Conservation (phyloP, 2,329 filamentous ascomycete genomes). For the Ophiostoma piceae region DNA sequence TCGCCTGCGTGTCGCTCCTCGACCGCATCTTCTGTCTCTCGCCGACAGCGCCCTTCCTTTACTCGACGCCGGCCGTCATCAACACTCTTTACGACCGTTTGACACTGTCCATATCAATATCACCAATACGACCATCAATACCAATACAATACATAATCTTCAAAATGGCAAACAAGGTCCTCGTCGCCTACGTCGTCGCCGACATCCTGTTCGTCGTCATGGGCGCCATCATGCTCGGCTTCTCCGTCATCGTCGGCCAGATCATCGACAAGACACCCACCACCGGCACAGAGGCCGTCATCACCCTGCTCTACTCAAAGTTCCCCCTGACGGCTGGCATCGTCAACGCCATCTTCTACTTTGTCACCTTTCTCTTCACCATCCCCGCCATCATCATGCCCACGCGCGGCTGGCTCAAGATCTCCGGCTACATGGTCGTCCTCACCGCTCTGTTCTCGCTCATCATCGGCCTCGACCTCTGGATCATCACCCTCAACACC, state of each 20-base stretch:
- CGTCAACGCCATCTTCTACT: conserved; percentile 65
- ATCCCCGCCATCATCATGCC: conserved; percentile 67
- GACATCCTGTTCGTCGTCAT: conserved; percentile 50
- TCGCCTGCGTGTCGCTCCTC: not conserved
- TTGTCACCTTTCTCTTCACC: conserved; percentile 63
- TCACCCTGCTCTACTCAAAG: conserved; percentile 48
- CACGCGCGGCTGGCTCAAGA: conserved; percentile 63
- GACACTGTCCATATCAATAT: not conserved
- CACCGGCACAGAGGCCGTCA: conserved; percentile 46
- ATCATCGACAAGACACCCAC: conserved; percentile 40
- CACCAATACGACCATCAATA: not conserved
- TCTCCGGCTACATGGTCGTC: conserved; percentile 61
- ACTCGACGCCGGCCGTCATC: conserved; percentile 23
- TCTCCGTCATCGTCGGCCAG: conserved; percentile 49
- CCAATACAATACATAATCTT: not conserved
- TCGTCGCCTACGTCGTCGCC: conserved; percentile 44
- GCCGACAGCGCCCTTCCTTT: conserved; percentile 8
- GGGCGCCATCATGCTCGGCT: conserved; percentile 51
- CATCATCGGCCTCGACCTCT: conserved; percentile 60
- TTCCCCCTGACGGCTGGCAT: conserved; percentile 61
- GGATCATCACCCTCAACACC: conserved; percentile 67
- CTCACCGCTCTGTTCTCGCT: conserved; percentile 59
- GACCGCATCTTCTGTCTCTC: conserved; percentile 14
- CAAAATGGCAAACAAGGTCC: conserved; percentile 52
- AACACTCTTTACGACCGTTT: not conserved